Conservation (phyloP, 116 monocot genomes). For the Trichopus zeylanicus region DNA sequence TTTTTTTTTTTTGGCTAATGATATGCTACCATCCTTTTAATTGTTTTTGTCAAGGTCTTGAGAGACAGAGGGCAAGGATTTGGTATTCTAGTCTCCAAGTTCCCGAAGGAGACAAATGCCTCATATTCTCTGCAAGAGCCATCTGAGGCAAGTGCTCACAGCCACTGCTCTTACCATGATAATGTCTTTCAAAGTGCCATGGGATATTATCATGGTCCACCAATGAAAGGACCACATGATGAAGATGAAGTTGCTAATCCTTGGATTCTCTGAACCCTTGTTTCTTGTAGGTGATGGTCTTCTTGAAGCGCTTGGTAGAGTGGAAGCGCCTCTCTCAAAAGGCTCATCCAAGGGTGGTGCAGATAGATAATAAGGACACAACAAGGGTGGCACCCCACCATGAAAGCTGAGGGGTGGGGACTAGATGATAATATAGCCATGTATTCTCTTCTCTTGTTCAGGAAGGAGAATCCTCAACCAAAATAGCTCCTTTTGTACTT, state of each 20-base stretch:
- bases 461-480: background rate
- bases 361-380: background rate
- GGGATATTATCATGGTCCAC: constrained; percentile 1
- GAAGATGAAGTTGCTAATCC: background rate
- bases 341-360: constrained; percentile 2
- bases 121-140: constrained; percentile 57
- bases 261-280: background rate
- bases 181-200: background rate
- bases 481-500: background rate
- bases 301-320: constrained; percentile 49
- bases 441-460: background rate
- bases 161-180: too few species aligned
- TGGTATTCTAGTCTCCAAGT: constrained; percentile 64
- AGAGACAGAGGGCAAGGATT: constrained; percentile 47
- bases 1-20: too few species aligned
- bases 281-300: constrained; percentile 57
- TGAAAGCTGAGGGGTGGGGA: background rate
- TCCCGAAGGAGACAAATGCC: constrained; percentile 61
- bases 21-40: too few species aligned
- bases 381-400: background rate
- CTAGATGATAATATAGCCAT: background rate
- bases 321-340: constrained; percentile 35
- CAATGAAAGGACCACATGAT: background rate
- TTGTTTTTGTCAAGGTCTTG: constrained; percentile 22
- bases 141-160: constrained; percentile 36